Evolutionary conservation across 1,139 yeast genomes (phyloP).

Genomic region (Yamadazyma siamensis): DNA sequence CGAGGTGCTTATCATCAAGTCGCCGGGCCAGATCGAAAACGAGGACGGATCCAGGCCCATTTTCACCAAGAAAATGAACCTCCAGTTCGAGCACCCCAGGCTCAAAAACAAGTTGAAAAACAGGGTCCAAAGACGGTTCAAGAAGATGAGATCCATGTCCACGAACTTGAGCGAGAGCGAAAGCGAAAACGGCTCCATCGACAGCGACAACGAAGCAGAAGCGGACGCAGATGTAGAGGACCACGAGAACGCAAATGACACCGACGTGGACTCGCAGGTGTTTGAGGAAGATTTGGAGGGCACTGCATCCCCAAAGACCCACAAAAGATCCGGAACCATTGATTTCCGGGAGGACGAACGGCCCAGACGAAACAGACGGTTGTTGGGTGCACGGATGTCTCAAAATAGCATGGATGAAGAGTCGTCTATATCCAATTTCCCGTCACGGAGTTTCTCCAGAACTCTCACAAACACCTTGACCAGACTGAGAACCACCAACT

Average conservation of each 20-base stretch:
- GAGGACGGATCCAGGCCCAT: constrained; percentile 30
- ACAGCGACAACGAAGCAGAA: constrained; percentile 17
- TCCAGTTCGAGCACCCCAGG: constrained; percentile 18
- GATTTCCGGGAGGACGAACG: no score
- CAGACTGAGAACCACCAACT: constrained; percentile 50
- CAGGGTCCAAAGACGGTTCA: constrained; percentile 22
- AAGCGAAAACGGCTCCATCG: constrained; percentile 18
- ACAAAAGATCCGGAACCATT: no score
- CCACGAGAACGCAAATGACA: constrained; percentile 5
- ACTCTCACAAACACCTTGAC: constrained; percentile 14
- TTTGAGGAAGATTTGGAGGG: constrained; percentile 3
- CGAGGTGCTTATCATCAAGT: constrained; percentile 75
- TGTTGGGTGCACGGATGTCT: no score
- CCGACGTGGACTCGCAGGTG: constrained; percentile 5
- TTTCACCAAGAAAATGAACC: constrained; percentile 23
- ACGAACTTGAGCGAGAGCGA: constrained; percentile 17
- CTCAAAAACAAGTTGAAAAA: constrained; percentile 14
- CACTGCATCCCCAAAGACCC: no score
- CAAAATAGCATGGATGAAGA: no score
- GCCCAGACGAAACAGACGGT: no score
- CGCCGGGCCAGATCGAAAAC: constrained; percentile 70
- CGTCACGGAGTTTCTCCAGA: constrained; percentile 7
- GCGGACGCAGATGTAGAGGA: background rate
- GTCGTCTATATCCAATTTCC: constrained; percentile 9
- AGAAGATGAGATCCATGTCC: constrained; percentile 13